Conservation (phyloP, 2,329 filamentous ascomycete genomes). For the Fusarium gaditjirri region DNA sequence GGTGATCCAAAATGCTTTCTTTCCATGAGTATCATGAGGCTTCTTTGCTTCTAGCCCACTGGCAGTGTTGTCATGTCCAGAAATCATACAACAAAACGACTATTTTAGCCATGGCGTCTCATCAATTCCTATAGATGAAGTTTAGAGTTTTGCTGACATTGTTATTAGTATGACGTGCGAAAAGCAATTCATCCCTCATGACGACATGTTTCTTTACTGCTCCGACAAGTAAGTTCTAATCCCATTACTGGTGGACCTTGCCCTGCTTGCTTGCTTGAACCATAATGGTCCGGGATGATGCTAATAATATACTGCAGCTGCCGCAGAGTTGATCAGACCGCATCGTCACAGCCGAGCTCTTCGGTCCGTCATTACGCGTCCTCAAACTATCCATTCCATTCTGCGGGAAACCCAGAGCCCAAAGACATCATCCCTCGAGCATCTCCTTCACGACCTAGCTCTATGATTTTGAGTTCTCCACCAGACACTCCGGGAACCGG, state of each 20-base stretch:
- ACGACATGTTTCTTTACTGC: slow-evolving; percentile 70
- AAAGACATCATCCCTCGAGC: slow-evolving; percentile 72
- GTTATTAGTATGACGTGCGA: slow-evolving; percentile 70
- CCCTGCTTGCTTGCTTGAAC: slow-evolving; percentile 8
- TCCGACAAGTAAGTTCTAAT: slow-evolving; percentile 66
- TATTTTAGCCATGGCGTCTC: background rate
- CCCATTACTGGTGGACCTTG: slow-evolving; percentile 27
- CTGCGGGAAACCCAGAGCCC: slow-evolving; percentile 61
- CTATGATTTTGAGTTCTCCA: slow-evolving; percentile 65
- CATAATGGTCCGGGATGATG: slow-evolving; percentile 22
- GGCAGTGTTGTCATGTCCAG: slow-evolving; percentile 32
- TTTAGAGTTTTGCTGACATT: slow-evolving; percentile 31
- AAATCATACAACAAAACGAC: slow-evolving; percentile 19
- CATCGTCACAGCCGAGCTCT: slow-evolving; percentile 44
- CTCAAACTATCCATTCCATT: slow-evolving; percentile 58
- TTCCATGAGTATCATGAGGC: slow-evolving; percentile 18
- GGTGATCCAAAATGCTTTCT: background rate
- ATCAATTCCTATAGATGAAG: background rate
- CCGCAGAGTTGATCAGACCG: slow-evolving; percentile 63
- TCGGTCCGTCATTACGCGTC: slow-evolving; percentile 48
- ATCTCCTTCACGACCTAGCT: slow-evolving; percentile 69
- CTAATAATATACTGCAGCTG: slow-evolving; percentile 55
- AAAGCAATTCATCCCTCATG: slow-evolving; percentile 70
- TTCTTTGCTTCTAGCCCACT: slow-evolving; percentile 32
- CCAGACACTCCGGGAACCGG: slow-evolving; percentile 57